Evolutionary conservation across 129 eudicot species (phyloP).

Genomic region (Flaveria brownii): DNA sequence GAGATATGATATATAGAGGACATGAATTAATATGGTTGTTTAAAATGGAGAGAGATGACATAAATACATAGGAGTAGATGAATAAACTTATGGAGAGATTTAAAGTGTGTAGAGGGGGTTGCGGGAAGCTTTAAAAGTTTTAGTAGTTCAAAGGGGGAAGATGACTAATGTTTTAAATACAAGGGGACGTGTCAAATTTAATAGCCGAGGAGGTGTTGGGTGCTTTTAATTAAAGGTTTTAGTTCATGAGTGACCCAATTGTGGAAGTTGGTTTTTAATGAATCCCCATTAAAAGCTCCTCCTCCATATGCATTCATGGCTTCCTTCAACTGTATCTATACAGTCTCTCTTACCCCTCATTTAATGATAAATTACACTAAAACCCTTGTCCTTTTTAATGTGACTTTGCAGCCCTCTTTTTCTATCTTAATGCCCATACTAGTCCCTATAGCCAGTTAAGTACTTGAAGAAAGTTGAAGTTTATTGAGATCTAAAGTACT

Average conservation of each 20-base stretch:
- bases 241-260: constrained; percentile 52
- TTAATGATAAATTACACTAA: constrained; percentile 37
- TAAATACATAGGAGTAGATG: constrained; percentile 50
- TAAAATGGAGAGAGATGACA: constrained; percentile 32
- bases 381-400: constrained; percentile 21
- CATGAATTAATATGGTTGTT: constrained; percentile 41
- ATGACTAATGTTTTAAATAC: constrained; percentile 39
- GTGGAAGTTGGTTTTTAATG: constrained; percentile 68
- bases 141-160: constrained; percentile 48
- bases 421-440: neutral
- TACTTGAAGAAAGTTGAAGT: constrained; percentile 8
- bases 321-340: constrained; percentile 63
- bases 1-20: neutral
- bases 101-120: constrained; percentile 49
- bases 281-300: constrained; percentile 41
- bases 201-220: constrained; percentile 49
- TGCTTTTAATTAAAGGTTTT: constrained; percentile 48
- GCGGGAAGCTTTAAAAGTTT: constrained; percentile 53
- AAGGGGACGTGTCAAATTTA: constrained; percentile 48
- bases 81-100: constrained; percentile 42
- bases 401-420: constrained; percentile 18
- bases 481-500: neutral
- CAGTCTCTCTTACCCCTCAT: constrained; percentile 46
- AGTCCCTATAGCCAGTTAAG: constrained; percentile 12
- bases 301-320: constrained; percentile 51